A percentile compares a stretch with the other conserved stretches of the same genome.
phyloP scores from a whole-genome alignment of 768 basidiomycete species.

The Boletales sp. region DNA sequence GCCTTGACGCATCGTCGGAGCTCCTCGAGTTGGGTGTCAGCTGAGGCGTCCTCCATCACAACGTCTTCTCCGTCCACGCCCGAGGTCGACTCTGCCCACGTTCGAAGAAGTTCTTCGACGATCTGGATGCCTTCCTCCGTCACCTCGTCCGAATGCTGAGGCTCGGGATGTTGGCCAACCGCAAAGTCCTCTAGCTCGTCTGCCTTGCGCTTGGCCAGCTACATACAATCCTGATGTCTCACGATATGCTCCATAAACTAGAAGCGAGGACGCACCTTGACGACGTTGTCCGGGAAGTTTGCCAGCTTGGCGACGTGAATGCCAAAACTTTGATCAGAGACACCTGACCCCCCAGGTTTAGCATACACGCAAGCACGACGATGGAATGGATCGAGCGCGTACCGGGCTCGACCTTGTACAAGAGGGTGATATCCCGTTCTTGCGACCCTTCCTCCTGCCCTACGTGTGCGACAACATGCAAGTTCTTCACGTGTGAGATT shows the following conservation, averaged over 20 bases:
- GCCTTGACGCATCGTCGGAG: slow-evolving; percentile 62
- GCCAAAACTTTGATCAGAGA: slow-evolving; percentile 97
- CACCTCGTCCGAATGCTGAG: slow-evolving; percentile 53
- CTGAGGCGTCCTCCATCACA: slow-evolving; percentile 46
- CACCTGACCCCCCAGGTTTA: slow-evolving; percentile 42
- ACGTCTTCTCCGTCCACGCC: slow-evolving; percentile 42
- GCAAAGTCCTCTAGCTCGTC: slow-evolving; percentile 89
- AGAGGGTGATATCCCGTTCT: slow-evolving; percentile 75
- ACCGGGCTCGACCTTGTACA: slow-evolving; percentile 80
- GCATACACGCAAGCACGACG: not conserved
- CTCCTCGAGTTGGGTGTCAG: slow-evolving; percentile 37
- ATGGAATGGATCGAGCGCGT: slow-evolving; percentile 13
- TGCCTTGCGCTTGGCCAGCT: slow-evolving; percentile 91
- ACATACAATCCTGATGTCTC: not conserved
- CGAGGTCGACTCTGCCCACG: slow-evolving; percentile 51
- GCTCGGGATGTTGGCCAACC: slow-evolving; percentile 34
- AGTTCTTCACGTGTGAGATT: slow-evolving; percentile 82
- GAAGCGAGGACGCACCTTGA: slow-evolving; percentile 53
- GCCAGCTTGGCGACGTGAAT: slow-evolving; percentile 98
- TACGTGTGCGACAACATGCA: slow-evolving; percentile 95
- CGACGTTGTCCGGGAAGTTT: slow-evolving; percentile 93
- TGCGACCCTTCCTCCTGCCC: slow-evolving; percentile 43
- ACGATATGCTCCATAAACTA: not conserved
- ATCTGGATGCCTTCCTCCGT: slow-evolving; percentile 77
- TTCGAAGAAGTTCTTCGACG: slow-evolving; percentile 71